phyloP scores from a whole-genome alignment of 2,329 filamentous ascomycete species.

The Chaetomium sp. region DNA sequence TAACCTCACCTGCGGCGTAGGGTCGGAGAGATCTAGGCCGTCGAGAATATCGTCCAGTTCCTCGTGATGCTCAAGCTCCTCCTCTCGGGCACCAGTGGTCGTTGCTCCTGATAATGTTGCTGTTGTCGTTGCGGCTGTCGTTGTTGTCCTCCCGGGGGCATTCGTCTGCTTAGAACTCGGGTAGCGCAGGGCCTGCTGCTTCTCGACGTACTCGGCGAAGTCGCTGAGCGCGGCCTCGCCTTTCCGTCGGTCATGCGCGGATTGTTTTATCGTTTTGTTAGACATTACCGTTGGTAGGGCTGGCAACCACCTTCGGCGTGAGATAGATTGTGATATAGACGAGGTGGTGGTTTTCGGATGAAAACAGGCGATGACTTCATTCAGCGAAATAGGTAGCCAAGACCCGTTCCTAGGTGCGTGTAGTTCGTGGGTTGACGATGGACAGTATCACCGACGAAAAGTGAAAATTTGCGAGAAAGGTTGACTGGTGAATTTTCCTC shows the following conservation, averaged over 20 bases:
- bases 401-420: no score
- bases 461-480: no score
- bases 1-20: constrained; percentile 58
- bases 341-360: not conserved
- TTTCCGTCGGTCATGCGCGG: constrained; percentile 72
- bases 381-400: no score
- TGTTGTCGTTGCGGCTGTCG: constrained; percentile 20
- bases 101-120: constrained; percentile 24
- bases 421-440: no score
- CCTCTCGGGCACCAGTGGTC: constrained; percentile 26
- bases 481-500: no score
- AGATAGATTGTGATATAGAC: not conserved
- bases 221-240: constrained; percentile 89
- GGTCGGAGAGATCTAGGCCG: constrained; percentile 74
- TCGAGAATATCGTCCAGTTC: constrained; percentile 91
- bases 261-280: constrained; percentile 51
- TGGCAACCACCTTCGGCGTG: not conserved
- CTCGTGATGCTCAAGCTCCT: constrained; percentile 52
- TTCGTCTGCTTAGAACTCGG: constrained; percentile 33
- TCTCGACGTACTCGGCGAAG: constrained; percentile 95
- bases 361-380: constrained; percentile 4
- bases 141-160: constrained; percentile 9
- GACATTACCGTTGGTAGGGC: constrained; percentile 38
- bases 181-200: constrained; percentile 74
- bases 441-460: no score